Evolutionary conservation across 2,329 filamentous ascomycete genomes (phyloP).

Genomic region (Calonectria ilicicola): DNA sequence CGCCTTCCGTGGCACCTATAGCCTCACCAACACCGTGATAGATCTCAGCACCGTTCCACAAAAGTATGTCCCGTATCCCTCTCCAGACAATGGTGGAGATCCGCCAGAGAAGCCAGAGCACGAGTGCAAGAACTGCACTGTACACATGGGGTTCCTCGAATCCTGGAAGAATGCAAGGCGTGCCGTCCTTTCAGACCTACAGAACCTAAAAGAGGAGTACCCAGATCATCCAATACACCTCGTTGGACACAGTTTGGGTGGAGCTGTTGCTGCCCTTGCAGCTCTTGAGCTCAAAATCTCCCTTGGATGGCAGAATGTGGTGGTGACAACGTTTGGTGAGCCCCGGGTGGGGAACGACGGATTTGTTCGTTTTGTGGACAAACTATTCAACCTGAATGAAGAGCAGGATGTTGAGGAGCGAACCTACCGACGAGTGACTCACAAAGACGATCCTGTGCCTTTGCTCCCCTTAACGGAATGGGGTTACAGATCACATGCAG

Average conservation of each 20-base stretch:
- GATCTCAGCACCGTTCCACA: slow-evolving; percentile 92
- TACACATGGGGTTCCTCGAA: slow-evolving; percentile 89
- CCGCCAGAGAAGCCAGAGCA: slow-evolving; percentile 54
- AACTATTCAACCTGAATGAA: slow-evolving; percentile 59
- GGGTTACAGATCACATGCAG: slow-evolving; percentile 87
- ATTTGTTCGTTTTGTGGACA: slow-evolving; percentile 67
- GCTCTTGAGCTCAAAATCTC: slow-evolving; percentile 81
- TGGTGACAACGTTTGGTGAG: slow-evolving; percentile 93
- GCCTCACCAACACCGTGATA: slow-evolving; percentile 88
- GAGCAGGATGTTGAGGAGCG: slow-evolving; percentile 48
- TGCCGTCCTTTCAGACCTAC: slow-evolving; percentile 76
- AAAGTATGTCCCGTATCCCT: slow-evolving; percentile 88
- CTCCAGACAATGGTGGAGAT: slow-evolving; percentile 58
- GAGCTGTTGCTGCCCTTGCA: slow-evolving; percentile 89
- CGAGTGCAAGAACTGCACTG: slow-evolving; percentile 87
- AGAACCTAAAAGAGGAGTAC: slow-evolving; percentile 68
- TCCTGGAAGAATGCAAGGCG: slow-evolving; percentile 84
- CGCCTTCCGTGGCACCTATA: slow-evolving; percentile 95
- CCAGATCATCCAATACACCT: slow-evolving; percentile 81
- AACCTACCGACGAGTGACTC: slow-evolving; percentile 83
- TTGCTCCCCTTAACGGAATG: slow-evolving; percentile 87
- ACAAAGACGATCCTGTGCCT: slow-evolving; percentile 88
- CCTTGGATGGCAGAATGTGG: slow-evolving; percentile 79
- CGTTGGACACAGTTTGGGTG: slow-evolving; percentile 92
- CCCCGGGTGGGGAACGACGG: slow-evolving; percentile 74